phyloP scores from a whole-genome alignment of 345 rosid genomes.

The Citrus sp. region DNA sequence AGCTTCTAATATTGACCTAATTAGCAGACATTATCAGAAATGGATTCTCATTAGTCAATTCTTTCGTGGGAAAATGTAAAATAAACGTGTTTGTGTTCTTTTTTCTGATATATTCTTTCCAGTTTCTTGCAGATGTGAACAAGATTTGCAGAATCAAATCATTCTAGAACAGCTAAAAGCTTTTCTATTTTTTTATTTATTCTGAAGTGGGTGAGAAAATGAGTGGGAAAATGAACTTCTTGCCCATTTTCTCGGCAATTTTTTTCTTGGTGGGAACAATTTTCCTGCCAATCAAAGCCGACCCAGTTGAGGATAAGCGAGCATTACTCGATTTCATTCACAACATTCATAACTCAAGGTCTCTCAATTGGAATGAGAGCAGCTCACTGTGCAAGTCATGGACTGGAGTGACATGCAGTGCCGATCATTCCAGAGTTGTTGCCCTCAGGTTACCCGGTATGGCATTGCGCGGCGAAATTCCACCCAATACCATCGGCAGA shows the following conservation, averaged over 20 bases:
- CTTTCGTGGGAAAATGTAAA: background rate
- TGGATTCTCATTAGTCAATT: background rate
- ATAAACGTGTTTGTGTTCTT: constrained; percentile 7
- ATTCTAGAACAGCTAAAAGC: background rate
- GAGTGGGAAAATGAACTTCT: constrained; percentile 23
- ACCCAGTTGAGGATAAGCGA: constrained; percentile 60
- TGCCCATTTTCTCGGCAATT: constrained; percentile 31
- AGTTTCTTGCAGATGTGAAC: constrained; percentile 18
- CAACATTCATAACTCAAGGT: constrained; percentile 49
- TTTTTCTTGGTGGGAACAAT: constrained; percentile 36
- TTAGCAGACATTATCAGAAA: background rate
- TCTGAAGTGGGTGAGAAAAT: constrained; percentile 10
- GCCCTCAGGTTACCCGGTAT: constrained; percentile 58
- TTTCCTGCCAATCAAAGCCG: constrained; percentile 31
- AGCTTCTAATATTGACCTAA: constrained; percentile 24
- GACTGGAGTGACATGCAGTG: constrained; percentile 74
- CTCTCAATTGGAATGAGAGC: constrained; percentile 62
- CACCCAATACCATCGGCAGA: constrained; percentile 52
- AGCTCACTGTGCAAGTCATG: constrained; percentile 60
- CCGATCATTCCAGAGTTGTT: constrained; percentile 48
- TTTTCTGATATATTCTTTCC: constrained; percentile 3
- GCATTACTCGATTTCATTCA: constrained; percentile 70
- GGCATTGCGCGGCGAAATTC: constrained; percentile 53
- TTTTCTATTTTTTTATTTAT: background rate
- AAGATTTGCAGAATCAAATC: constrained; percentile 18